A percentile compares a stretch with the other conserved stretches of the same genome.
Conservation (phyloP, 2,329 filamentous ascomycete genomes). For the Hypoxylon sp. region DNA sequence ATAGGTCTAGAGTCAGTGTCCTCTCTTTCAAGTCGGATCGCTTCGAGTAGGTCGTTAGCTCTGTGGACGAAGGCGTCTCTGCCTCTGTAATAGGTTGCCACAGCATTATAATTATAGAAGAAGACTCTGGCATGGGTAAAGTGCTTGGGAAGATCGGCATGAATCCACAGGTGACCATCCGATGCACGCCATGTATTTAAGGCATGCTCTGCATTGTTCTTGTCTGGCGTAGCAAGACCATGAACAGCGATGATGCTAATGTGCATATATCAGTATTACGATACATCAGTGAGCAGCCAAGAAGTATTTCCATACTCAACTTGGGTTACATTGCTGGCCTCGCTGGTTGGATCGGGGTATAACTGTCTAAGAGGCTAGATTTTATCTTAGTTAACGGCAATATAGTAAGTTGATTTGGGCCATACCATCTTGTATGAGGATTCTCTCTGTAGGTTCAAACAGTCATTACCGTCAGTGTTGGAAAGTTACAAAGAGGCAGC, state of each 20-base stretch:
- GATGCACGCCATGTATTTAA: conserved; percentile 42
- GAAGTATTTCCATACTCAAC: background rate
- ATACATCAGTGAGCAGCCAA: background rate
- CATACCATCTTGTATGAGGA: background rate
- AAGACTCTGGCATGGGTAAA: conserved; percentile 41
- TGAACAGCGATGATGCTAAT: conserved; percentile 38
- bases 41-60: conserved; percentile 40
- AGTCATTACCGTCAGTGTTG: no score
- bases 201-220: conserved; percentile 36
- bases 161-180: conserved; percentile 40
- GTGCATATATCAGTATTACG: no score
- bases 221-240: conserved; percentile 40
- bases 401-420: no score
- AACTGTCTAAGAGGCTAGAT: background rate
- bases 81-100: conserved; percentile 33
- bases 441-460: no score
- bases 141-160: conserved; percentile 37
- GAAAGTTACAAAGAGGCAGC: no score
- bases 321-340: background rate
- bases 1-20: conserved; percentile 28
- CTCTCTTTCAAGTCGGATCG: conserved; percentile 29
- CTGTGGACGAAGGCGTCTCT: conserved; percentile 36
- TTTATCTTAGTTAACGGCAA: no score
- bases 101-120: conserved; percentile 41
- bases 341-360: background rate